phyloP scores from a whole-genome alignment of 768 basidiomycete genomes.

The Russula compacta region DNA sequence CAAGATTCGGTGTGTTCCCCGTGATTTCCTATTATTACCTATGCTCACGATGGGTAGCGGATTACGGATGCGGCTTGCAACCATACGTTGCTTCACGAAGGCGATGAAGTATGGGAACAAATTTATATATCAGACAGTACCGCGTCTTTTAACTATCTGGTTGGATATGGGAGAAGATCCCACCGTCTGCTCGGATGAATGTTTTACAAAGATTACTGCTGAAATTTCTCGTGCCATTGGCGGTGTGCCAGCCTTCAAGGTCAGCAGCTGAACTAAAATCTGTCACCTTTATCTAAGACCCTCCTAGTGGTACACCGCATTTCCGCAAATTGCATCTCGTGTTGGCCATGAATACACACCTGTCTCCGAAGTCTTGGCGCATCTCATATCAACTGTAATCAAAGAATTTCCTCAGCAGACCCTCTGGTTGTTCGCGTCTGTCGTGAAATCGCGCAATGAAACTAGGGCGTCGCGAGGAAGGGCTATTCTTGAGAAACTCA shows the following conservation, averaged over 20 bases:
- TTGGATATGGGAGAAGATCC: constrained; percentile 73
- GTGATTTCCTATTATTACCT: background rate
- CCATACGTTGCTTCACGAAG: constrained; percentile 55
- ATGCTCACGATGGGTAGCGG: constrained; percentile 34
- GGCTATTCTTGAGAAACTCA: constrained; percentile 45
- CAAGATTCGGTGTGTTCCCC: constrained; percentile 32
- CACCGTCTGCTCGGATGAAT: constrained; percentile 24
- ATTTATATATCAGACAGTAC: constrained; percentile 92
- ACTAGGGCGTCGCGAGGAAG: constrained; percentile 53
- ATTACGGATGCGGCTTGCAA: constrained; percentile 53
- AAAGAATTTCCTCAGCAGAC: constrained; percentile 81
- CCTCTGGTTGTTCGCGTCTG: constrained; percentile 86
- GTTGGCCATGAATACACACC: constrained; percentile 64
- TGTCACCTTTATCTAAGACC: background rate
- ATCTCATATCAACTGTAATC: constrained; percentile 67
- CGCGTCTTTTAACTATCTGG: constrained; percentile 91
- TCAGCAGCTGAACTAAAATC: constrained; percentile 23
- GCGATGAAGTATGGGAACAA: constrained; percentile 82
- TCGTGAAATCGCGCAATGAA: constrained; percentile 71
- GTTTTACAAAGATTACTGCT: constrained; percentile 48
- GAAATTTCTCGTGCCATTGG: constrained; percentile 46
- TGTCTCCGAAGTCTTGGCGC: constrained; percentile 51
- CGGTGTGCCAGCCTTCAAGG: constrained; percentile 74
- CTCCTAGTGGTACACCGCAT: constrained; percentile 85
- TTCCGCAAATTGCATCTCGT: constrained; percentile 94